phyloP scores from a whole-genome alignment of 2,329 filamentous ascomycete species.

The Incumbomyces delicatus region DNA sequence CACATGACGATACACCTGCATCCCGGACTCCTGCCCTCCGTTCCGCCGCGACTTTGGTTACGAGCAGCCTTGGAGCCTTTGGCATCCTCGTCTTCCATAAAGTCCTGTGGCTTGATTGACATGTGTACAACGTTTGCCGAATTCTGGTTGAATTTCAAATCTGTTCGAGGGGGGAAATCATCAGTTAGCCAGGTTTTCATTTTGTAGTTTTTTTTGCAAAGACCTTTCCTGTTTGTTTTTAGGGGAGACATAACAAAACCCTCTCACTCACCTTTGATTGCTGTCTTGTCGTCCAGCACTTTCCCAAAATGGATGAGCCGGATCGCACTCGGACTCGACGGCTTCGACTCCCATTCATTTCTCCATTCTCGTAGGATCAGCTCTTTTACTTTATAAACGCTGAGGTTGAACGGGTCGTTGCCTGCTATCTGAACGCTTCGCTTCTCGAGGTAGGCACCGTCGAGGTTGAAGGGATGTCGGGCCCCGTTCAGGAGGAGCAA shows the following conservation, averaged over 20 bases:
- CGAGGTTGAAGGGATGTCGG: constrained; percentile 80
- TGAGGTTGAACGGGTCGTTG: constrained; percentile 77
- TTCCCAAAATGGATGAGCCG: constrained; percentile 86
- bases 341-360: constrained; percentile 78
- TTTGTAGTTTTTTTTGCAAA: constrained; percentile 3
- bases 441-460: constrained; percentile 74
- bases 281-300: constrained; percentile 78
- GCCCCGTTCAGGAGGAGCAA: constrained; percentile 73
- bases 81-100: constrained; percentile 63
- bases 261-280: constrained; percentile 62
- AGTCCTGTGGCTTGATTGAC: constrained; percentile 78
- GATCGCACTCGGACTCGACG: constrained; percentile 79
- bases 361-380: constrained; percentile 89
- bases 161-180: too few species aligned
- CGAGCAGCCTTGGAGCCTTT: constrained; percentile 50
- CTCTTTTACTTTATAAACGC: constrained; percentile 88
- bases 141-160: constrained; percentile 67
- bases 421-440: constrained; percentile 68
- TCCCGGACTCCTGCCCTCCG: constrained; percentile 47
- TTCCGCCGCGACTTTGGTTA: constrained; percentile 40
- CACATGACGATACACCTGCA: constrained; percentile 58
- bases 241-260: too few species aligned
- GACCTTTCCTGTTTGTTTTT: too few species aligned
- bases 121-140: constrained; percentile 84
- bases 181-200: neutral